phyloP scores from a whole-genome alignment of 495 filamentous ascomycete species.

The Talaromyces trachyspermus region DNA sequence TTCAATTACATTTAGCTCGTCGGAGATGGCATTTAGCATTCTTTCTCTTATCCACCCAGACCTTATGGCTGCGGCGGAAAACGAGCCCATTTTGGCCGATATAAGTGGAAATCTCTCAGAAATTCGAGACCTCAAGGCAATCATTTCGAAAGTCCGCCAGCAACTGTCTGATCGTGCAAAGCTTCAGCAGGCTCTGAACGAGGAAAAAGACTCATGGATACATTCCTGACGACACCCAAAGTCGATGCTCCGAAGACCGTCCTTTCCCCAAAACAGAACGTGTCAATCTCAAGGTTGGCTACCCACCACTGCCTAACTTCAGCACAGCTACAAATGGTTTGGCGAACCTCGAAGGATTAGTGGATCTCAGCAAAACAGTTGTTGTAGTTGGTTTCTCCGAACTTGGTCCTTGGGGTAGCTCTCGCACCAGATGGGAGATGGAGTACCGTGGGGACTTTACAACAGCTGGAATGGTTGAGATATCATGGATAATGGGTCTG shows the following conservation, averaged over 20 bases:
- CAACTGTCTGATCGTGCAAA: constrained; percentile 86
- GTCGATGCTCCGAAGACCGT: constrained; percentile 78
- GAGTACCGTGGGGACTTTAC: constrained; percentile 12
- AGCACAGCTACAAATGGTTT: not conserved
- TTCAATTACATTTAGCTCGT: constrained; percentile 13
- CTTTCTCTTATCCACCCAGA: constrained; percentile 6
- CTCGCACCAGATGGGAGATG: constrained; percentile 21
- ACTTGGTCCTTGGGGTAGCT: constrained; percentile 16
- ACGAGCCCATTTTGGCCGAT: constrained; percentile 13
- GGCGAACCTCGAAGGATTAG: constrained; percentile 12
- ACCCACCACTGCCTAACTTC: constrained; percentile 9
- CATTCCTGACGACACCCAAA: no score
- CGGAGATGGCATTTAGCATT: constrained; percentile 20
- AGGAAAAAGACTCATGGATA: constrained; percentile 13
- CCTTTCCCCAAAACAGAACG: constrained; percentile 68
- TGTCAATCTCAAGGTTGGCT: constrained; percentile 3
- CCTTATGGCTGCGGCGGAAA: constrained; percentile 5
- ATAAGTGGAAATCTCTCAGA: constrained; percentile 11
- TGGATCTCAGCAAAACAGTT: constrained; percentile 12
- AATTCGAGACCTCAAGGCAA: constrained; percentile 5
- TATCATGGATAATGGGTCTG: constrained; percentile 18
- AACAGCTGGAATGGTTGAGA: constrained; percentile 12
- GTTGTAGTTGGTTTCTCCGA: constrained; percentile 18
- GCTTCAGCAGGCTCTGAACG: constrained; percentile 6
- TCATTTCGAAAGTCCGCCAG: not conserved